Base-by-base conservation (phyloP, 2,329 filamentous ascomycete species). In the Thelonectria blattea region DNA sequence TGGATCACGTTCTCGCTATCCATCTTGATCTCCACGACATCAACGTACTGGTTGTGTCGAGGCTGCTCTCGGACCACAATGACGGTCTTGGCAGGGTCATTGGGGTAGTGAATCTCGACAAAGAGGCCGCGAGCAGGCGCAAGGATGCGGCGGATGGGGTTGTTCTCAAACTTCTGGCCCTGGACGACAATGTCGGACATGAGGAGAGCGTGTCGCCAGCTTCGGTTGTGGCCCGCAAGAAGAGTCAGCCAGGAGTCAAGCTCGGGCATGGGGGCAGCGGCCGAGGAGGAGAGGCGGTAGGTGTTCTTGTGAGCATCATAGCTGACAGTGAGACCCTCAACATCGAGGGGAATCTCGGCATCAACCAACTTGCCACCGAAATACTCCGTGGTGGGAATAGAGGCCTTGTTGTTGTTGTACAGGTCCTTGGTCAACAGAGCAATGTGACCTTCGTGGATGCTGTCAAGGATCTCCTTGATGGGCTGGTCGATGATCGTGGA, bases 81-180 rank as follows among this genome's bases (percentile, higher is more conserved):
- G 55, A 88, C 84, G 3, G 93, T 98, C 80, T 91, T 93, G 61
- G 85, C 79, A 4, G 93, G 89, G 43, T 97, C 88, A 60, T 94
- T 89, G 20, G 94, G 93, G 73, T 94, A 80, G 20, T 84, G 76
- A 63, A 99, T 91, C 79, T 99, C 95, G 34, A 99, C 92, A 61
- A 93, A 90, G 76, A 98, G 87, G 48, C 95, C 95, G 34, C 89
- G 88, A 14, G 88, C 86, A 14, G 95, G 95, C 11, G 91, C 89
- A 67, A 98, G 94, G 61, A 99, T 93, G 58, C 94, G 89, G 74
- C 89, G 91, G 80, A 97, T 91, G 0, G 95, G 96, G 79, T 99
- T 99, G 59, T 92, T 96, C 81, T 98, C 92, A 81, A 97, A 98
- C 73, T 96, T 93, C 76, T 97, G 91, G 15, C 93, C 95, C 77